Conservation (phyloP, 108 stramenopile genomes). For the Discostella pseudostelligera region DNA sequence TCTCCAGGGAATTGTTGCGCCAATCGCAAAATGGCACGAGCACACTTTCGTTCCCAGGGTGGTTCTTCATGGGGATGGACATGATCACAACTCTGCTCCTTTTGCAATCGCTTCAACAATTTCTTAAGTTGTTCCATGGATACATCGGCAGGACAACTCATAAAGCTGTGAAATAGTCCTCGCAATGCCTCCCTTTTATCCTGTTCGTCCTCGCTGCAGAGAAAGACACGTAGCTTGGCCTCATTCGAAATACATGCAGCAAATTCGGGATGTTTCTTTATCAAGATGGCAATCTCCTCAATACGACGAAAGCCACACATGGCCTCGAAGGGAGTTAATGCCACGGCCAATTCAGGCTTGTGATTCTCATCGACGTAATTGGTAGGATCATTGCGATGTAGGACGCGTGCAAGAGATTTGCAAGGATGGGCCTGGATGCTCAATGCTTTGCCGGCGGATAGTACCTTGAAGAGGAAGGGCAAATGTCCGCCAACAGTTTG, state of each 20-base stretch:
- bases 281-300: slow-evolving; percentile 71
- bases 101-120: slow-evolving; percentile 65
- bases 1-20: slow-evolving; percentile 89
- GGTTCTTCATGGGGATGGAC: slow-evolving; percentile 40
- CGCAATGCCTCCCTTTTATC: slow-evolving; percentile 59
- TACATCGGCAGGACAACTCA: slow-evolving; percentile 62
- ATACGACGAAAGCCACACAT: slow-evolving; percentile 94
- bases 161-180: slow-evolving; percentile 79
- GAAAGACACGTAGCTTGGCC: slow-evolving; percentile 70
- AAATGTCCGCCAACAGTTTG: slow-evolving; percentile 62
- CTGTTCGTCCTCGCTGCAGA: slow-evolving; percentile 39
- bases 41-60: slow-evolving; percentile 65
- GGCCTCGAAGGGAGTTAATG: slow-evolving; percentile 93
- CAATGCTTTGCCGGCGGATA: slow-evolving; percentile 76
- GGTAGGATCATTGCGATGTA: slow-evolving; percentile 79
- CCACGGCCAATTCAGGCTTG: slow-evolving; percentile 99
- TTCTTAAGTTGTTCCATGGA: slow-evolving; percentile 51
- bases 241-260: slow-evolving; percentile 76
- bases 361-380: slow-evolving; percentile 96
- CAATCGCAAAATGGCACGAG: slow-evolving; percentile 74
- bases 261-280: slow-evolving; percentile 89
- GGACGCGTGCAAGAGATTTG: slow-evolving; percentile 75
- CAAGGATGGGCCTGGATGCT: slow-evolving; percentile 92
- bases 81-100: slow-evolving; percentile 56
- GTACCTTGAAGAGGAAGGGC: slow-evolving; percentile 89